Evolutionary conservation across 768 basidiomycete species (phyloP), one percentile per base, ranked within the genome.

Genomic region (Gelatoporia subvermispora): DNA sequence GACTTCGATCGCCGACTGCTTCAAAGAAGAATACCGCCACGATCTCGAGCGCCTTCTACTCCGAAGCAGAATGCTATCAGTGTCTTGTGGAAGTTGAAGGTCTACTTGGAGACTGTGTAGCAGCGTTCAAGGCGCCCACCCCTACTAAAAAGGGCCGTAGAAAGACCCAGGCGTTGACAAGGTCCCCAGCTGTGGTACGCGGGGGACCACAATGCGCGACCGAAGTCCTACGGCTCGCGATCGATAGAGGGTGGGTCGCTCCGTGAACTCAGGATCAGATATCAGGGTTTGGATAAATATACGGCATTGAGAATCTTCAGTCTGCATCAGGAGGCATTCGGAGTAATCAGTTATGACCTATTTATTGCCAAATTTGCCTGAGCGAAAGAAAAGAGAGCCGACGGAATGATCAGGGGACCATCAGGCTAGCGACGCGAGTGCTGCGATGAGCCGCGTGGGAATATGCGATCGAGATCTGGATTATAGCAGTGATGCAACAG

Each of bases 21-120:
- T 63, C 70, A 45, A 70, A 75, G 35, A 78, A 72, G 60, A 72
- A 60, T 57, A 16, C 50, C 54, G 21, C 48, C 51, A 23, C 56
- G 60, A 15, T 45, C 31, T 54, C 43, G 11, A 54, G 15, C 16
- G 41, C 37, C 42, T 60, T 66, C 22, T 86, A 78, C 62, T 74
- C 74, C 2, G 88, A 90, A 57, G 77, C 71, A 47, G 78, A 81
- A 43, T 88, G 86, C 61, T 84, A 86, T 53, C 74, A 81, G 42
- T 82, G 80, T 57, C 73, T 91, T 38, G 53, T 79, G 17, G 83
- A 88, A 58, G 70, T 88, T 50, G 85, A 90, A 58, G 65, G 59
- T 28, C 69, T 84, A 66, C 65, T 91, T 10, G 70, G 71, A 1
- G 61, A 69, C 20, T 71, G 72, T 49, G 63, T 88, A 37, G 59